A percentile compares a stretch with the other conserved stretches of the same genome.
Evolutionary conservation across 1,139 yeast genomes (phyloP).

Genomic region (Geotrichum siamense): DNA sequence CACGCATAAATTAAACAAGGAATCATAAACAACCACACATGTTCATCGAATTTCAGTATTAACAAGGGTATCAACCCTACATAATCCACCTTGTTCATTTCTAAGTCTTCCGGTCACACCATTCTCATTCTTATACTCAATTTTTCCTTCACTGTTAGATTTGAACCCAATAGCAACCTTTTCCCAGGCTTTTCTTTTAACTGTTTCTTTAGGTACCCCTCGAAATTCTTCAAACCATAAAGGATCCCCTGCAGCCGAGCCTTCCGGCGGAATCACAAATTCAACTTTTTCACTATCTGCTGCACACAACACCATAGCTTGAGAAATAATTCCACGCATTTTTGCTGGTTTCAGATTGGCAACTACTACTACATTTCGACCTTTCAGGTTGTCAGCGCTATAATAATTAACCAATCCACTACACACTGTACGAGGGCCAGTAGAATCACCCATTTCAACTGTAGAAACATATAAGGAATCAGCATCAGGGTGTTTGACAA

Average conservation of each 20-base stretch:
- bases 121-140: slow-evolving; percentile 75
- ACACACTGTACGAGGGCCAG: slow-evolving; percentile 97
- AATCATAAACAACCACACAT: no score
- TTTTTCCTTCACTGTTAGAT: no score
- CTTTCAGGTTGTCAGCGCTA: slow-evolving; percentile 74
- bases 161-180: no score
- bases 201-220: slow-evolving; percentile 38
- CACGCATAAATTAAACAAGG: no score
- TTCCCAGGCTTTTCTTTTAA: slow-evolving; percentile 97
- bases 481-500: slow-evolving; percentile 95
- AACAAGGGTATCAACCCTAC: slow-evolving; percentile 61
- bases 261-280: slow-evolving; percentile 90
- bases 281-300: slow-evolving; percentile 57
- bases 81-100: slow-evolving; percentile 64
- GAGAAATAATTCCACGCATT: slow-evolving; percentile 91
- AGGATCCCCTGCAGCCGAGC: slow-evolving; percentile 91
- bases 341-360: slow-evolving; percentile 86
- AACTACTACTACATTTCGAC: slow-evolving; percentile 71
- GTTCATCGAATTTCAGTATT: no score
- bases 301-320: slow-evolving; percentile 97
- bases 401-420: slow-evolving; percentile 84
- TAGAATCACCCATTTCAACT: slow-evolving; percentile 90
- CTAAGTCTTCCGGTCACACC: slow-evolving; percentile 70
- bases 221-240: slow-evolving; percentile 79
- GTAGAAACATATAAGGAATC: slow-evolving; percentile 94